These are phyloP conservation scores for Mortierella sp. DNA, from an alignment of 371 early-diverging fungal species.

Conservation along the genomic window DNA sequence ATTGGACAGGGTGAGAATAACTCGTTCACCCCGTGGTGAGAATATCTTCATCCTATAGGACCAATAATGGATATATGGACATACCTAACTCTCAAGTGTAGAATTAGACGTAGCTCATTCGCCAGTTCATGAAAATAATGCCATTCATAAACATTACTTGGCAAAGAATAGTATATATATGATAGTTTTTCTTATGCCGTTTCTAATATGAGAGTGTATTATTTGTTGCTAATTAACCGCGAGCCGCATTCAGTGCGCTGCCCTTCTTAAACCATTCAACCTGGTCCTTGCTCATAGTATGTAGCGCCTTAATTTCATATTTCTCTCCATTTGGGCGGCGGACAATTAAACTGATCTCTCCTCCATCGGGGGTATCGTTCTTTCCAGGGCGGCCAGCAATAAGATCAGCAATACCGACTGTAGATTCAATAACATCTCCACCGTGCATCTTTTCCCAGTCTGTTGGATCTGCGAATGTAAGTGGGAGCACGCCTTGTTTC, in stretches of 20 bases:
- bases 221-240: constrained; percentile 23
- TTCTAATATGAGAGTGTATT: no score
- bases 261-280: constrained; percentile 96
- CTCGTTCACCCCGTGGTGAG: no score
- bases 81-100: no score
- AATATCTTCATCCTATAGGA: no score
- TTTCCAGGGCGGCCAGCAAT: constrained; percentile 64
- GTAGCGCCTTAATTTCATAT: constrained; percentile 71
- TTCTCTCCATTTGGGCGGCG: constrained; percentile 39
- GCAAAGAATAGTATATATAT: no score
- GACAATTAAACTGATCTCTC: constrained; percentile 65
- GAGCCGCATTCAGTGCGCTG: constrained; percentile 82
- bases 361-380: constrained; percentile 73
- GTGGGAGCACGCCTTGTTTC: constrained; percentile 97
- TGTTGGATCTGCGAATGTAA: constrained; percentile 86
- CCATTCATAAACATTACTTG: no score
- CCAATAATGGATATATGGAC: no score
- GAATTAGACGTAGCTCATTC: no score
- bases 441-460: constrained; percentile 87
- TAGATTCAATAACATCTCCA: constrained; percentile 81
- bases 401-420: constrained; percentile 80
- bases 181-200: no score
- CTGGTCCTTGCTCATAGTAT: constrained; percentile 95
- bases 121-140: no score
- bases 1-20: no score